phyloP scores from a whole-genome alignment of 805 yeast species.

The Schwanniomyces polymorphus region DNA sequence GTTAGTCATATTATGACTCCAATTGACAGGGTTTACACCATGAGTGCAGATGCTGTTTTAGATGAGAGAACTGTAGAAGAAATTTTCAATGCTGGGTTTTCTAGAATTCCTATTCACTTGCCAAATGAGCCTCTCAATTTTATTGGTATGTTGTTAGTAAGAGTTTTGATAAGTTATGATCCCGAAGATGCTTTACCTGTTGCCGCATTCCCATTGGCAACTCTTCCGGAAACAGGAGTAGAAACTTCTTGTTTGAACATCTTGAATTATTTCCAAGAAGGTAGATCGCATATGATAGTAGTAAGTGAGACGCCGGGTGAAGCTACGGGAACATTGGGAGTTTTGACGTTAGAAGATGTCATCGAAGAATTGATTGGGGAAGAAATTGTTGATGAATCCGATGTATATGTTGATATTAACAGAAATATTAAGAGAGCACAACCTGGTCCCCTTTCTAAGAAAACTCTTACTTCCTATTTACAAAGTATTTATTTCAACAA shows the following conservation, averaged over 20 bases:
- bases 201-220: slow-evolving; percentile 91
- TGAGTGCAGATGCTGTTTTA: slow-evolving; percentile 78
- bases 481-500: slow-evolving; percentile 51
- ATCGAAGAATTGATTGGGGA: slow-evolving; percentile 97
- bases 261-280: slow-evolving; percentile 94
- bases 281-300: slow-evolving; percentile 95
- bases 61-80: slow-evolving; percentile 86
- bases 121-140: slow-evolving; percentile 89
- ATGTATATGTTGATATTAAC: slow-evolving; percentile 88
- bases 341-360: slow-evolving; percentile 93
- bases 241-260: slow-evolving; percentile 93
- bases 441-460: slow-evolving; percentile 74
- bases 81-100: slow-evolving; percentile 90
- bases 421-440: slow-evolving; percentile 76
- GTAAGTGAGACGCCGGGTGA: slow-evolving; percentile 86
- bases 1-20: slow-evolving; percentile 94
- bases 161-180: slow-evolving; percentile 91
- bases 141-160: slow-evolving; percentile 91
- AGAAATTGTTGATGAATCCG: slow-evolving; percentile 95
- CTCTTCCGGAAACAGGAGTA: slow-evolving; percentile 90
- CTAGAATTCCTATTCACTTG: slow-evolving; percentile 89
- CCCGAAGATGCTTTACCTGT: slow-evolving; percentile 95
- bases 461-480: slow-evolving; percentile 67
- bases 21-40: slow-evolving; percentile 81
- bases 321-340: slow-evolving; percentile 83